Percentiles rank a stretch among this genome's conserved stretches.
Evolutionary conservation across 495 filamentous ascomycete species (phyloP).

Genomic region (Neurospora sp.): DNA sequence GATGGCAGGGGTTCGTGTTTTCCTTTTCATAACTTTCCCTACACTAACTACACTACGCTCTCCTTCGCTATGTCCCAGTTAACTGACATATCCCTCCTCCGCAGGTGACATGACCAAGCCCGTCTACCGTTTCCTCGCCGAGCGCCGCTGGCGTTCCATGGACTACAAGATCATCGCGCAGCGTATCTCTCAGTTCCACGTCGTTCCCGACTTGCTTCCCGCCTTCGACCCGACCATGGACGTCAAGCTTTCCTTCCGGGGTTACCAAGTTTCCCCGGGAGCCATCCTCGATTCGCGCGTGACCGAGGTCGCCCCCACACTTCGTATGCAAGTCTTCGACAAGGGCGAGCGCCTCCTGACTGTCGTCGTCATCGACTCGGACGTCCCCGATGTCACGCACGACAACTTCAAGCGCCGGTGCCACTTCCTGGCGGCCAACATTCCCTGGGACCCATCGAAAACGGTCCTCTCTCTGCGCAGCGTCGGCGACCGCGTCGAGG

Average conservation of each 20-base stretch:
- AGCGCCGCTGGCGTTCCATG: slow-evolving; percentile 67
- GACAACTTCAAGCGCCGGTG: slow-evolving; percentile 71
- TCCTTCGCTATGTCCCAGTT: not conserved
- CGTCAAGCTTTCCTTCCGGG: slow-evolving; percentile 67
- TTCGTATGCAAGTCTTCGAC: slow-evolving; percentile 79
- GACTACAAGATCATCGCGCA: slow-evolving; percentile 73
- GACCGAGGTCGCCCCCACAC: slow-evolving; percentile 58
- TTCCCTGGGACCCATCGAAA: slow-evolving; percentile 41
- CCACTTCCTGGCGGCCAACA: slow-evolving; percentile 71
- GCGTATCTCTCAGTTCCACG: slow-evolving; percentile 76
- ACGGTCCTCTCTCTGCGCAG: slow-evolving; percentile 38
- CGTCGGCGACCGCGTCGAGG: slow-evolving; percentile 18
- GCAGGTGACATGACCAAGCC: slow-evolving; percentile 91
- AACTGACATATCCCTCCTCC: not conserved
- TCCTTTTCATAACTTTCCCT: not conserved
- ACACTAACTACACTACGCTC: not conserved
- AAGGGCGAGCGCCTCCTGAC: slow-evolving; percentile 70
- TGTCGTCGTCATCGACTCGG: slow-evolving; percentile 77
- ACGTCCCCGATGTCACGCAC: slow-evolving; percentile 72
- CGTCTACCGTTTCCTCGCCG: slow-evolving; percentile 84
- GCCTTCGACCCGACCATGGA: slow-evolving; percentile 69
- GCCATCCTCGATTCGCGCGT: slow-evolving; percentile 60
- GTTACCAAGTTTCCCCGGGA: slow-evolving; percentile 58
- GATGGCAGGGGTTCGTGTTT: slow-evolving; percentile 66
- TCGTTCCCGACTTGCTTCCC: slow-evolving; percentile 89